Evolutionary conservation across 2,329 filamentous ascomycete genomes (phyloP).

Genomic region (Fusarium compactum): DNA sequence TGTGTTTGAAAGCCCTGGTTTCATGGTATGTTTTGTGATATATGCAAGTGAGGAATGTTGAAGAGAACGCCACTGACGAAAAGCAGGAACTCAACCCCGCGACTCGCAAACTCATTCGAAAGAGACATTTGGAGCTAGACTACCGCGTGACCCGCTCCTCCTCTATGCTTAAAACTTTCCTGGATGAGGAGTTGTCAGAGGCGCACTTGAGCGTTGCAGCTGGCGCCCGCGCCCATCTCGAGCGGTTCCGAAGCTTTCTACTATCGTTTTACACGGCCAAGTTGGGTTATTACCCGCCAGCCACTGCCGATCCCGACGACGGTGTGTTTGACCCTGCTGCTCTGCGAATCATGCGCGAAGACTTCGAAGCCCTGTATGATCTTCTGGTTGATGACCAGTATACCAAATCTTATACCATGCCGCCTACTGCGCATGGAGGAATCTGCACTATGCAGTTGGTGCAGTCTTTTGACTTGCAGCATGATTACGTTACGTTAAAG

Average conservation of each 20-base stretch:
- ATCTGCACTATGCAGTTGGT: slow-evolving; percentile 78
- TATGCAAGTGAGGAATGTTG: slow-evolving; percentile 44
- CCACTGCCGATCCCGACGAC: slow-evolving; percentile 52
- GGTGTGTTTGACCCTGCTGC: slow-evolving; percentile 67
- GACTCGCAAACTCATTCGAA: slow-evolving; percentile 74
- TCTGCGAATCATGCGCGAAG: slow-evolving; percentile 71
- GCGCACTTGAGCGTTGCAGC: slow-evolving; percentile 72
- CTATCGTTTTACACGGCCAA: slow-evolving; percentile 74
- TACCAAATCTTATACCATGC: slow-evolving; percentile 61
- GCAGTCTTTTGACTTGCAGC: slow-evolving; percentile 72
- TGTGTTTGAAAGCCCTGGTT: slow-evolving; percentile 69
- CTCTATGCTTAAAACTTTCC: slow-evolving; percentile 72
- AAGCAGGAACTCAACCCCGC: slow-evolving; percentile 61
- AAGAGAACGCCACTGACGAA: slow-evolving; percentile 39
- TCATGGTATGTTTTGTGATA: slow-evolving; percentile 69
- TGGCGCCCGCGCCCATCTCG: slow-evolving; percentile 73
- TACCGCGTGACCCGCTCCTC: slow-evolving; percentile 69
- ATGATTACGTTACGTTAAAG: slow-evolving; percentile 69
- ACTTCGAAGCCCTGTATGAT: slow-evolving; percentile 78
- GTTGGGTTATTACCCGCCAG: slow-evolving; percentile 79
- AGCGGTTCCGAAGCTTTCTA: slow-evolving; percentile 78
- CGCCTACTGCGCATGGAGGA: slow-evolving; percentile 70
- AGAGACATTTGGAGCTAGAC: slow-evolving; percentile 74
- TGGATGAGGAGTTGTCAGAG: slow-evolving; percentile 77
- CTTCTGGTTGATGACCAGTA: slow-evolving; percentile 75